Evolutionary conservation across 106 monocot species (phyloP), one percentile per base, ranked within the genome.

Genomic region (Acanthochlamys bracteata): DNA sequence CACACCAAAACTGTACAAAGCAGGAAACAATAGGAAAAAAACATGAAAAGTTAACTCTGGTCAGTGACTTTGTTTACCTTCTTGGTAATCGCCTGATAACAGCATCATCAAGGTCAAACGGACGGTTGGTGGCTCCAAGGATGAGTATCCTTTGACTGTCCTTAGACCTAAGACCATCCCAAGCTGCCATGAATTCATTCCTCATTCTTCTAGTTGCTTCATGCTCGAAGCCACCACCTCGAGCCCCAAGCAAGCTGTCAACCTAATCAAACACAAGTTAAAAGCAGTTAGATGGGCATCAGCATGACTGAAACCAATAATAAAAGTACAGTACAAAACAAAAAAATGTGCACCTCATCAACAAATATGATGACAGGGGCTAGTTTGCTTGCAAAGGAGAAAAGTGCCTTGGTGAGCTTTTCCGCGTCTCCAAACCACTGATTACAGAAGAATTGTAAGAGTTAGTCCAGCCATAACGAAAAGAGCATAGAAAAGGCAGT

Each of bases 341-440:
- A 12, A 16, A 54, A 54, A 19, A 10, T 16, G 4, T 54, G 16
- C 69, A 98, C 98, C 98, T 98, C 98, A 69, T 98, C 98, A 66
- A 98, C 92, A 75, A 98, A 98, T 78, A 98, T 83, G n/a, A 98
- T 98, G 15, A 89, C 98, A 55, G 98, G 98, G 12, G 98, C 79
- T 43, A 98, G 76, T 33, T 80, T 71, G 59, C 74, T 89, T 0
- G 98, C 98, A 59, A 98, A 98, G 43, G 98, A 92, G 78, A 98
- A 98, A 26, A 98, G 92, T 0, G 98, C 92, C 77, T 89, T 98
- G 40, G 98, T 92, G 57, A 98, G 83, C 77, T 98, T 98, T 71
- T 98, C 98, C 61, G 92, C 92, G 89, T 98, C 98, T 79, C 98
- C 98, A 80, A 98, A 98, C 98, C 98, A 98, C 98, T 98, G 75